These are phyloP conservation scores for Trichosporon asahii DNA, from an alignment of 1,284 basidiomycete species.

Conservation along the genomic window DNA sequence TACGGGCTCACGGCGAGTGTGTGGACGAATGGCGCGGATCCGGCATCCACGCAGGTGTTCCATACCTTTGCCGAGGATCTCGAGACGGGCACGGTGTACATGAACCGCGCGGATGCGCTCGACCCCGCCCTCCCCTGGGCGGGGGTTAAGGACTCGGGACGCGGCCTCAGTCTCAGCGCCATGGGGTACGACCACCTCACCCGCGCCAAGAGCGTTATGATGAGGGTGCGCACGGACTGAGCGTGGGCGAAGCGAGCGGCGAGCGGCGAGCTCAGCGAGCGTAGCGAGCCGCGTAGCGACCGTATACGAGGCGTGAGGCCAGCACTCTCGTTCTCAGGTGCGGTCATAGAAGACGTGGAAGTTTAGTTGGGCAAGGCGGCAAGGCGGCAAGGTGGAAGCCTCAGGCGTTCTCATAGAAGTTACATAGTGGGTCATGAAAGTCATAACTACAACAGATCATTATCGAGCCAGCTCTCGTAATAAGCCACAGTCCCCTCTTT, in stretches of 20 bases:
- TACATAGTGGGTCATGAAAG: background rate
- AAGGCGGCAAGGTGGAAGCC: too few relatives aligned
- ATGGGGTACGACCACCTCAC: slow-evolving; percentile 56
- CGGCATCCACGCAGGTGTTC: slow-evolving; percentile 61
- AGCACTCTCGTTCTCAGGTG: too few relatives aligned
- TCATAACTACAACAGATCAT: background rate
- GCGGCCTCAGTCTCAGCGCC: slow-evolving; percentile 82
- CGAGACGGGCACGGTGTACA: slow-evolving; percentile 82
- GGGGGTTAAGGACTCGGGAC: slow-evolving; percentile 86
- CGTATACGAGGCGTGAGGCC: too few relatives aligned
- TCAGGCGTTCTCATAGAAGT: background rate
- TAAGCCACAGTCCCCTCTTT: slow-evolving; percentile 24
- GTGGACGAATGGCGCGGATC: slow-evolving; percentile 74
- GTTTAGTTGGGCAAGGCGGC: too few relatives aligned
- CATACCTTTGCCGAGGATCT: slow-evolving; percentile 67
- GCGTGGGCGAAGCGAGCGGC: too few relatives aligned
- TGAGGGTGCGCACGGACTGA: slow-evolving; percentile 21
- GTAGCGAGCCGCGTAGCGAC: background rate
- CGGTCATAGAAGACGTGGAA: too few relatives aligned
- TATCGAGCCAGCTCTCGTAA: slow-evolving; percentile 33
- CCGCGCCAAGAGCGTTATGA: slow-evolving; percentile 26
- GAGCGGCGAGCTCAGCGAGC: background rate
- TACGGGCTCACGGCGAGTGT: slow-evolving; percentile 90
- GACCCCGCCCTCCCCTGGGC: slow-evolving; percentile 92
- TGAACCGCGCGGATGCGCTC: slow-evolving; percentile 85